Evolutionary conservation across 192 early-diverging fungal species (phyloP).

Genomic region (Cladochytrium replicatum): DNA sequence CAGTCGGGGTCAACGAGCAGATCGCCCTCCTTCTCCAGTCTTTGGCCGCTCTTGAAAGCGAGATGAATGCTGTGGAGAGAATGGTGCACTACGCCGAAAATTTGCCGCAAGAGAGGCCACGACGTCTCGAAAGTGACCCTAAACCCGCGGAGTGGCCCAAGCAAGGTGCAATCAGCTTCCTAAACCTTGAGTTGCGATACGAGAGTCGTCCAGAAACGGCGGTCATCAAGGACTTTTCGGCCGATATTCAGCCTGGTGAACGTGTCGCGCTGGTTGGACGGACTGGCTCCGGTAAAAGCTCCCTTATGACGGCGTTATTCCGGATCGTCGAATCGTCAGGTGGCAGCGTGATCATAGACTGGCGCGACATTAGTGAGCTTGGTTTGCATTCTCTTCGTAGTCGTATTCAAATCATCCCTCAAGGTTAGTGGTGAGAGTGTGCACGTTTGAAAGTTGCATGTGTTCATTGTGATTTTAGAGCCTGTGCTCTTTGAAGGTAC

Average conservation of each 20-base stretch:
- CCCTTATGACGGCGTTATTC: constrained; percentile 55
- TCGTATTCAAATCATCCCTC: constrained; percentile 20
- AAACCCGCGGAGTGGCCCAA: constrained; percentile 1
- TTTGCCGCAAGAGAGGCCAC: constrained; percentile 23
- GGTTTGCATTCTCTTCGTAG: constrained; percentile 12
- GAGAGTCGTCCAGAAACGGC: constrained; percentile 26
- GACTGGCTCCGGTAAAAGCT: constrained; percentile 66
- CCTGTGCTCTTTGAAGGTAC: constrained; percentile 22
- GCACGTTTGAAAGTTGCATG: constrained; percentile 42
- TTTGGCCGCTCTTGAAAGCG: constrained; percentile 21
- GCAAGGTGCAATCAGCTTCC: constrained; percentile 16
- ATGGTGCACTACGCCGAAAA: constrained; percentile 26
- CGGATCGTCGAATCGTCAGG: constrained; percentile 53
- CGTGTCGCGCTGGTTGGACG: constrained; percentile 50
- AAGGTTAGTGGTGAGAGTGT: constrained; percentile 28
- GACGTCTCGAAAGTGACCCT: constrained; percentile 24
- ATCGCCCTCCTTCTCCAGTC: background rate
- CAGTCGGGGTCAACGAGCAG: background rate
- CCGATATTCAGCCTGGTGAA: constrained; percentile 36
- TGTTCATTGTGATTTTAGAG: constrained; percentile 32
- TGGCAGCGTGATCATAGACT: constrained; percentile 19
- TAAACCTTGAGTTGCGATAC: constrained; percentile 31
- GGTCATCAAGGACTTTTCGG: constrained; percentile 21
- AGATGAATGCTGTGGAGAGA: constrained; percentile 41
- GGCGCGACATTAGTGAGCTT: constrained; percentile 13